Evolutionary conservation across 2,329 filamentous ascomycete species (phyloP), one percentile per base, ranked within the genome.

Genomic region (Drechslerella coelobrocha): DNA sequence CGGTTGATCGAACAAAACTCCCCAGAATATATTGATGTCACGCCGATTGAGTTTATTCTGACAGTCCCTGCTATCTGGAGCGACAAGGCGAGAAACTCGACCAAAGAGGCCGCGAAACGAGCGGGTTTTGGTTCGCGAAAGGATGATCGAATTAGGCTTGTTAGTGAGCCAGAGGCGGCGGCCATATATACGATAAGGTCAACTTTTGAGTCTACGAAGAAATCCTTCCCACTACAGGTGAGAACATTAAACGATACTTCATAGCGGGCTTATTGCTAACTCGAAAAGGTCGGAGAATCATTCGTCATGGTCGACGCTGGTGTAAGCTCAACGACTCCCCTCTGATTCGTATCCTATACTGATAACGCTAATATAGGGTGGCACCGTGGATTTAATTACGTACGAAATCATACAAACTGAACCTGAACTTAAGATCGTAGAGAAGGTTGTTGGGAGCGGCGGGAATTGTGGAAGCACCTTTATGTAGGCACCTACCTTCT

Each of bases 391-490:
- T 74, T 77, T 85, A 19, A 84, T 85, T 63, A 82, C 81, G 5
- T 93, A 93, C 78, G 89, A 89, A 74, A 90, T 93, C 69, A 88
- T 88, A 53, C 89, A 89, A 1, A 78, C 91, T 2, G 85, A 86
- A 54, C 90, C 90, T 0, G 65, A 69, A 19, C 80, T 93, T 4
- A 83, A 85, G 17, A 88, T 93, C 0, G 89, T 92, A 75, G 90
- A 93, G 77, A 91, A 88, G 0, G 90, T 89, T 0, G 88, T 92
- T 0, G 90, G 90, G 14, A 91, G 89, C 0, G 90, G 90, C 14
- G 89, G 88, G 0, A 81, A 92, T 0, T 92, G 89, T 74, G 89
- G 89, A 5, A 91, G 88, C 72, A 89, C 89, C 0, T 91, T 92
- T 72, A 80, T 92, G 57, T 92, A 77, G 91, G 90, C 23, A 48